Base-by-base conservation (phyloP, 352 stramenopile genomes). In the Thalassiosira mediterranea region DNA sequence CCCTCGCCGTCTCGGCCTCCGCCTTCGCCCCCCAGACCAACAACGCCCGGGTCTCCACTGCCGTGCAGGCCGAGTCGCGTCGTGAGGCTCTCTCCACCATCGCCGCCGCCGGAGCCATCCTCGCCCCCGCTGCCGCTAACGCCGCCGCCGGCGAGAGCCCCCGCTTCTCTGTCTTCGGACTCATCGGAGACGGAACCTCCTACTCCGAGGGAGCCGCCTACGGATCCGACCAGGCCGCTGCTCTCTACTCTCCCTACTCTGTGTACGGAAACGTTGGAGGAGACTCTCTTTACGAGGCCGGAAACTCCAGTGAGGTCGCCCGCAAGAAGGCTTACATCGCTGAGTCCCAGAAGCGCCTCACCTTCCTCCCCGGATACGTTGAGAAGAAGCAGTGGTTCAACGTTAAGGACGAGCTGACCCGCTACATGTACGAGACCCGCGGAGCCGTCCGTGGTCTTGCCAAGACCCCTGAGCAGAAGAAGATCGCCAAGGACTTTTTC, bases 381-480 rank as follows among this genome's bases (percentile, higher is more conserved):
- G 76, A 76, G 17, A 89, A 83, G 74, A 89, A 87, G 62, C 52
- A 91, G 67, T 92, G 87, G 87, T 91, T 87, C 82, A 81, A 92
- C 44, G 87, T 92, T 57, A 84, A 68, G 37, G 70, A 84, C 48
- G 87, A 92, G 72, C 76, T 92, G 56, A 83, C 66, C 66, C 84
- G 87, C 69, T 92, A 90, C 82, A 92, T 92, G 87, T 90, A 91
- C 72, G 87, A 92, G 62, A 92, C 87, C 59, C 87, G 87, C 82
- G 74, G 69, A 52, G 84, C 87, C 56, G 72, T 89, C 61, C 69
- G 54, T 44, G 69, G 66, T 40, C 84, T 92, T 82, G 79, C 84
- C 46, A 84, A 65, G 17, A 80, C 69, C 23, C 26, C 57, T 26
- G 61, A 82, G 52, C 81, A 90, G 56, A 89, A 91, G 75, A 67